Base-by-base conservation (phyloP, 1,284 basidiomycete genomes). In the Marasmius tenuissimus region DNA sequence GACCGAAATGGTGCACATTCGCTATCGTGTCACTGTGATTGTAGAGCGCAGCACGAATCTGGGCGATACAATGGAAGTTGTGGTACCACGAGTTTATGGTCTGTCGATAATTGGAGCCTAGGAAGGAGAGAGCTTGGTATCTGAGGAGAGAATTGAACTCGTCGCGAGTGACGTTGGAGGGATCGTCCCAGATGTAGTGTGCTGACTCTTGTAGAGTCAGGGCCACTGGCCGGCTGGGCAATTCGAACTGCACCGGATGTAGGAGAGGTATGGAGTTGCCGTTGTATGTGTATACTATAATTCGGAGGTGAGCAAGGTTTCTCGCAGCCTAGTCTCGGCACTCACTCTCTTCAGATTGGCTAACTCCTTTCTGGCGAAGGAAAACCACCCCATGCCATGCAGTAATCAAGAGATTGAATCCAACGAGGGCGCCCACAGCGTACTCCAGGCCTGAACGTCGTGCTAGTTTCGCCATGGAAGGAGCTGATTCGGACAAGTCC, bases 81-180 rank as follows among this genome's bases (percentile, higher is more conserved):
- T 61, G 60, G 34, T 57, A 61, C 54, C 53, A 61, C 34, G 60
- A 57, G 3, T 39, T 22, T 27, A 61, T 57, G 18, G 54, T 57
- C 60, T 57, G 56, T 16, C 60, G 53, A 16, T 61, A 34, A 7
- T 55, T 47, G 11, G 37, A 34, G 10, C 54, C 54, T 3, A 61
- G 60, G 16, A 48, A n/a, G 6, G 38, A 60, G 11, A 45, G 52
- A 53, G 49, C 37, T 12, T 49, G 58, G 27, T 59, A 59, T n/a
- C 53, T 18, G 34, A 59, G 20, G 18, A 59, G 58, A 27, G 38
- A 51, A 18, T 53, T 40, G 22, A 18, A 59, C 58, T 59, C 58
- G 49, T 52, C 33, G 1, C n/a, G 33, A n/a, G 58, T 53, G 4
- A 42, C 50, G 51, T 53, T 59, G 18, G 33, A 20, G 33, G 37